Evolutionary conservation across 192 early-diverging fungal genomes (phyloP).

Genomic region (Backusella circina): DNA sequence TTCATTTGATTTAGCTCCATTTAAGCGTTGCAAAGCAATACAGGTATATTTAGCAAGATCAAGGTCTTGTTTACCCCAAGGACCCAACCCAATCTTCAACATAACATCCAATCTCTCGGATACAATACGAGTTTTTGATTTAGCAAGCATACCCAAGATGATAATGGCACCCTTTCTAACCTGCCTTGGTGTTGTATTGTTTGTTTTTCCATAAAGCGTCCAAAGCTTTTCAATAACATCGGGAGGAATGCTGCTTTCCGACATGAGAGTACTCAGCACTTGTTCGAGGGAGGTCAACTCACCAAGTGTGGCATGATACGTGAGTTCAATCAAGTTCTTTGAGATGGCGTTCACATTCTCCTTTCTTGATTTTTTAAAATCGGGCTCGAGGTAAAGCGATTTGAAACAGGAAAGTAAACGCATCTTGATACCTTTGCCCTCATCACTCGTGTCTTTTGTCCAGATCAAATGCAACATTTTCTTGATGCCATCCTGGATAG

Average conservation of each 20-base stretch:
- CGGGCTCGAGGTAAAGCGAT: conserved; percentile 72
- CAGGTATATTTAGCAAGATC: conserved; percentile 87
- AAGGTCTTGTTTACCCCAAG: conserved; percentile 78
- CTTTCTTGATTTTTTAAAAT: conserved; percentile 43
- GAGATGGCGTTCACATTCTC: conserved; percentile 66
- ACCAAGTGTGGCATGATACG: conserved; percentile 81
- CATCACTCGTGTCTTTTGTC: conserved; percentile 68
- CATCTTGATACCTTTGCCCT: conserved; percentile 66
- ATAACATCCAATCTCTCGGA: conserved; percentile 83
- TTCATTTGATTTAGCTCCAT: conserved; percentile 56
- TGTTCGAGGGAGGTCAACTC: conserved; percentile 96
- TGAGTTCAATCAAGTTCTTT: conserved; percentile 74
- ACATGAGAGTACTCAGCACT: conserved; percentile 76
- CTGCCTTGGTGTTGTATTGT: conserved; percentile 58
- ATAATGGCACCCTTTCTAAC: conserved; percentile 89
- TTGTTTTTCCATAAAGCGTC: conserved; percentile 63
- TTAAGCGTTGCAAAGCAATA: conserved; percentile 86
- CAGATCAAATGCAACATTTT: conserved; percentile 97
- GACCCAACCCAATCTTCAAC: conserved; percentile 81
- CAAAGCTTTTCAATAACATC: conserved; percentile 79
- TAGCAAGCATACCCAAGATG: conserved; percentile 91
- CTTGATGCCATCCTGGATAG: conserved; percentile 72
- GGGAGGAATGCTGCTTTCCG: conserved; percentile 60
- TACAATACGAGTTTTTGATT: conserved; percentile 78
- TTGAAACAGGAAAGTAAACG: conserved; percentile 78